phyloP scores from a whole-genome alignment of 106 monocot species.

The Dendrobium nobile region DNA sequence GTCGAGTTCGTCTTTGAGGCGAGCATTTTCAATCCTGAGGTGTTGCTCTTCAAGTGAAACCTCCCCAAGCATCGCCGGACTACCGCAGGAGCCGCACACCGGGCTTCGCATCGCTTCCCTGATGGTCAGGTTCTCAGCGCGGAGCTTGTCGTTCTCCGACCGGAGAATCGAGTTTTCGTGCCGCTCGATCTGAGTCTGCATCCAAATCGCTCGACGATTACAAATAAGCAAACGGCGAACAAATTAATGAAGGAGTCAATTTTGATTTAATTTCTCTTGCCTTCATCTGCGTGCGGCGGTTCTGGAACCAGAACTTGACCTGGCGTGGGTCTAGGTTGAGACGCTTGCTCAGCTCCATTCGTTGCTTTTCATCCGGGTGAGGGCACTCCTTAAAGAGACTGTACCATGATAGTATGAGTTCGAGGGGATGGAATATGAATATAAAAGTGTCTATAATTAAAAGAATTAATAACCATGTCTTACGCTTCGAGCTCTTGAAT shows the following conservation, averaged over 20 bases:
- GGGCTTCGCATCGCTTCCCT: slow-evolving; percentile 72
- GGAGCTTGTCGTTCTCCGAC: slow-evolving; percentile 84
- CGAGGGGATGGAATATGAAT: neutral
- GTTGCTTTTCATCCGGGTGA: slow-evolving; percentile 94
- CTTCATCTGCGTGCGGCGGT: slow-evolving; percentile 97
- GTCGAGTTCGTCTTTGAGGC: slow-evolving; percentile 82
- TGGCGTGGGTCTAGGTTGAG: slow-evolving; percentile 66
- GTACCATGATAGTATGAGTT: neutral
- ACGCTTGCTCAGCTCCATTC: slow-evolving; percentile 65
- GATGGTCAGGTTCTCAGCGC: slow-evolving; percentile 64
- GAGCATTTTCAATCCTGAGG: slow-evolving; percentile 71
- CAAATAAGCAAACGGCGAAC: neutral
- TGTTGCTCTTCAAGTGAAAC: slow-evolving; percentile 71
- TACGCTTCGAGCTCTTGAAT: slow-evolving; percentile 71
- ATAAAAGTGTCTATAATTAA: neutral
- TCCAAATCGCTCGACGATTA: neutral
- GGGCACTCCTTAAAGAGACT: slow-evolving; percentile 68
- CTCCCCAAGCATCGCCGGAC: slow-evolving; percentile 66
- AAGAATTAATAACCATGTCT: neutral
- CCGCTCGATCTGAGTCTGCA: slow-evolving; percentile 17
- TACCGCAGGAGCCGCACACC: slow-evolving; percentile 61
- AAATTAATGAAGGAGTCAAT: neutral
- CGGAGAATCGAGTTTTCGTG: slow-evolving; percentile 54
- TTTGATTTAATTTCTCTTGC: slow-evolving; percentile 10
- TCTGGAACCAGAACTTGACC: slow-evolving; percentile 99